Evolutionary conservation across 108 stramenopile species (phyloP), one percentile per base, ranked within the genome.

Genomic region (Fragilariopsis cylindrus): DNA sequence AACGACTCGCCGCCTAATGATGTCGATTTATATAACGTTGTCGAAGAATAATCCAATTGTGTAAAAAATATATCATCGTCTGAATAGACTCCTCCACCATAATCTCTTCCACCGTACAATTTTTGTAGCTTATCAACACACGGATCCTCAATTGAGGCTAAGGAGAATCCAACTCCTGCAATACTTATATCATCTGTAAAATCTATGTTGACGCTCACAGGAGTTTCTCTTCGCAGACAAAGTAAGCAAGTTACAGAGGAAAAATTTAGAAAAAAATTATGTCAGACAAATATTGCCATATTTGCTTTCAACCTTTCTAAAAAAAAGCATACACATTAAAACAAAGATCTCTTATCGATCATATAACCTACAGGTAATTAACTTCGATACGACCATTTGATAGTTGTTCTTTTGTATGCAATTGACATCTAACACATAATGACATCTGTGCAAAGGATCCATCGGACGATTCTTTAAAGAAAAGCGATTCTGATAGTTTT

Each of bases 131-230:
- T 40, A 4, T 5, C 43, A 46, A 63, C 43, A 15, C 62, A 63
- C 18, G 43, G 15, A 40, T 63, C 62, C n/a, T 63, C 42, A n/a
- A 11, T n/a, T 8, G 62, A 40, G 4, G 46, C 42, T 15, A 63
- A 44, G n/a, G n/a, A 11, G 11, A 63, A 45, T 3, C 45, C 15
- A 7, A 63, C 7, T 3, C 62, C 62, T 30, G 30, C 30, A 44
- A 63, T 45, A 43, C 4, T n/a, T 9, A 63, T 45, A 5, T 40
- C 62, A 11, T 42, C 62, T n/a, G 16, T 45, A 8, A 63, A n/a
- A 63, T 63, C 62, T 1, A 63, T 63, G 62, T 63, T 63, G 42
- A 63, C n/a, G 39, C 43, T 45, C 7, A 63, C 62, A 44, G 62
- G 62, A 44, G 62, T 63, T 45, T 63, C 62, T 30, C 30, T 30